Base-by-base conservation (phyloP, 1,284 basidiomycete species). In the Fomitopsis betulina region DNA sequence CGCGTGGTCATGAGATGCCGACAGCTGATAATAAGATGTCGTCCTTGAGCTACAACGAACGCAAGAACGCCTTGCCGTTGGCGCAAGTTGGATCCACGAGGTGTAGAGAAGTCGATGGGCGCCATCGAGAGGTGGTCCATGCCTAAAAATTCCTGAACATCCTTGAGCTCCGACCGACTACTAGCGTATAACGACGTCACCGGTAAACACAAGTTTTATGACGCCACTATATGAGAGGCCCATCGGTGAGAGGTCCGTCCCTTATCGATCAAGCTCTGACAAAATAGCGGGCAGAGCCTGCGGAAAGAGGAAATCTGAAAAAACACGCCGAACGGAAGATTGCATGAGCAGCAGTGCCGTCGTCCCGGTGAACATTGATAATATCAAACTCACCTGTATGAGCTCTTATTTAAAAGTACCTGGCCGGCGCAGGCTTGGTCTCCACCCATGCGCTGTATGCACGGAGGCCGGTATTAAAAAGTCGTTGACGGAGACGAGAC, bases 1-100 rank as follows among this genome's bases (percentile, higher is more conserved):
- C 67, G 66, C 65, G 67, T 69, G 66, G 65, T 53, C 51, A 56
- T 43, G 30, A 27, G 54, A 56, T 53, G 52, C 23, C 49, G 33
- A 52, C 58, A 47, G 45, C 58, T 59, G 58, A 58, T 58, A 53
- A 49, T 40, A n/a, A n/a, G 56, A 53, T 47, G 10, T 45, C n/a
- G n/a, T n/a, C 39, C 35, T 23, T 19, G 17, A 25, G 49, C 49
- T 35, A 21, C 33, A 23, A 7, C 33, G 49, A 51, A 51, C 32
- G 21, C 49, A n/a, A 38, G 3, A 27, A 8, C 27, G 32, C 40
- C 56, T 30, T 23, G 32, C 39, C 35, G 35, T 30, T 25, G 40
- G 30, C 19, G 40, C 32, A 47, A 53, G 42, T 37, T 37, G 17
- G n/a, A 53, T 32, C 19, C 56, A 57, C 51, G 32, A 23, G 56